These are phyloP conservation scores for Saccharomycopsis guyanensis DNA, from an alignment of 805 yeast species.

Conservation along the genomic window DNA sequence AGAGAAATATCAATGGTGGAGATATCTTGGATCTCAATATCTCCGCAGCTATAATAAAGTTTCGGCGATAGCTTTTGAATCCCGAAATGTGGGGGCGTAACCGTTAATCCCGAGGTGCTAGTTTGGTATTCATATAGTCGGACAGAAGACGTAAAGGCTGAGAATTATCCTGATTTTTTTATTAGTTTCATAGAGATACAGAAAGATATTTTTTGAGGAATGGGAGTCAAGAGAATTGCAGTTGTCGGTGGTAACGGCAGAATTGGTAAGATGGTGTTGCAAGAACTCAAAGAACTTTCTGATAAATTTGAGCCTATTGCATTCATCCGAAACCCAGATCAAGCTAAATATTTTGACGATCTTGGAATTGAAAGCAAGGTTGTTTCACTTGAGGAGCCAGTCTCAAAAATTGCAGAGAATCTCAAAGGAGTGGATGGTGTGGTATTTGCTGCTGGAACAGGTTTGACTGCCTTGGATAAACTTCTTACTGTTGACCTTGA, in stretches of 20 bases:
- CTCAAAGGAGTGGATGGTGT: slow-evolving; percentile 47
- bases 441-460: slow-evolving; percentile 57
- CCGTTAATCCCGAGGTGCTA: too few species aligned
- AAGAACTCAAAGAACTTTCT: slow-evolving; percentile 27
- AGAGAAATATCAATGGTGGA: too few species aligned
- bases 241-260: slow-evolving; percentile 58
- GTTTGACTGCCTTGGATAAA: slow-evolving; percentile 41
- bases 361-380: slow-evolving; percentile 33
- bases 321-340: slow-evolving; percentile 40
- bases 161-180: too few species aligned
- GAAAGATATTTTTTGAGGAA: too few species aligned
- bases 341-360: slow-evolving; percentile 32
- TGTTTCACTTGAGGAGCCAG: slow-evolving; percentile 34
- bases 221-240: slow-evolving; percentile 35
- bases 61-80: too few species aligned
- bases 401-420: slow-evolving; percentile 29
- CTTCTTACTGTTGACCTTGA: slow-evolving; percentile 52
- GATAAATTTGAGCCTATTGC: slow-evolving; percentile 35
- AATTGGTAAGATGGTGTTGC: slow-evolving; percentile 42
- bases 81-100: too few species aligned
- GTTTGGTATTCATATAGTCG: too few species aligned
- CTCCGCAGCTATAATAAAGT: too few species aligned
- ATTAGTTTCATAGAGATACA: too few species aligned
- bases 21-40: too few species aligned
- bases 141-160: too few species aligned